Evolutionary conservation across 352 stramenopile species (phyloP).

Genomic region (Globisporangium abappressorium): DNA sequence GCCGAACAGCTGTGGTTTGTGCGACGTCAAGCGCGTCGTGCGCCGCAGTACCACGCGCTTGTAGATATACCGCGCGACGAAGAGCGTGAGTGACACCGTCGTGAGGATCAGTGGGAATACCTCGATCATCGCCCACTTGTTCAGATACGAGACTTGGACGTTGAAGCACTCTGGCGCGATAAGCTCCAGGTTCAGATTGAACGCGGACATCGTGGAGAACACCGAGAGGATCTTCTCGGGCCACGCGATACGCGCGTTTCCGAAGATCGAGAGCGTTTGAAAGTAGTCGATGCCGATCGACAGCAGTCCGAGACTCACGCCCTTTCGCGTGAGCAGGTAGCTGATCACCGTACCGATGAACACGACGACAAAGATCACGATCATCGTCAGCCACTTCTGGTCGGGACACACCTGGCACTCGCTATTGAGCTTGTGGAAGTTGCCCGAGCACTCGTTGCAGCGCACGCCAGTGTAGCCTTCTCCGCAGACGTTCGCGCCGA

Average conservation of each 20-base stretch:
- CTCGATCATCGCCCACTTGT: conserved; percentile 71
- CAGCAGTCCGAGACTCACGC: conserved; percentile 67
- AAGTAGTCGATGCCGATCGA: conserved; percentile 87
- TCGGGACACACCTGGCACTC: conserved; percentile 55
- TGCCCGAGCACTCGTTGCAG: conserved; percentile 42
- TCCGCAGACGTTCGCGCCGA: conserved; percentile 48
- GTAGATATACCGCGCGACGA: conserved; percentile 51
- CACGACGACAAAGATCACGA: conserved; percentile 50
- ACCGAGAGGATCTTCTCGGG: conserved; percentile 53
- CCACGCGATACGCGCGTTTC: conserved; percentile 66
- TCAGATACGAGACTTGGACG: conserved; percentile 65
- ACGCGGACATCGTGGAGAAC: conserved; percentile 66
- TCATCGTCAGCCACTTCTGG: conserved; percentile 53
- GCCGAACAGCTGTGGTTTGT: conserved; percentile 66
- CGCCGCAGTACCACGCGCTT: conserved; percentile 53
- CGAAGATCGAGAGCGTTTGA: conserved; percentile 84
- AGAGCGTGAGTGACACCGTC: conserved; percentile 38
- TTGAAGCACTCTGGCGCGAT: conserved; percentile 79
- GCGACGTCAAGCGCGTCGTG: conserved; percentile 51
- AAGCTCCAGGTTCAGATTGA: conserved; percentile 86
- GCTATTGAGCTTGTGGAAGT: conserved; percentile 62
- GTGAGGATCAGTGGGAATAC: conserved; percentile 49
- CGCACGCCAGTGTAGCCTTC: conserved; percentile 40
- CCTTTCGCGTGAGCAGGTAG: conserved; percentile 54
- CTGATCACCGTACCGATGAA: conserved; percentile 44